These are phyloP conservation scores for Zoysia matrella DNA, from an alignment of 202 grass and related monocot genomes.

Conservation along the genomic window DNA sequence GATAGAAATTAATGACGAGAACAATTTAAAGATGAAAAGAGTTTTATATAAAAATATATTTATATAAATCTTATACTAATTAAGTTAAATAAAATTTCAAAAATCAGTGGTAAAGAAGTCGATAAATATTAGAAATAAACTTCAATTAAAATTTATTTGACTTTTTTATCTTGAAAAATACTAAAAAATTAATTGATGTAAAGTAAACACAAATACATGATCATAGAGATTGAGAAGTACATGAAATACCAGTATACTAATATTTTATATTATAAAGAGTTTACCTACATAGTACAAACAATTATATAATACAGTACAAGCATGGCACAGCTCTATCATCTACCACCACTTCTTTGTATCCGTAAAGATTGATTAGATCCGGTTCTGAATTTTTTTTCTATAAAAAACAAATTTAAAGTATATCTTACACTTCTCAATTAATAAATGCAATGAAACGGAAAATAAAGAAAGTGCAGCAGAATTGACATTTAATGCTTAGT, in stretches of 20 bases:
- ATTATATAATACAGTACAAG: not conserved
- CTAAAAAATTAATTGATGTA: not conserved
- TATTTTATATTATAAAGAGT: conserved; percentile 1
- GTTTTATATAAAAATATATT: no score
- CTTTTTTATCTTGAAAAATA: not conserved
- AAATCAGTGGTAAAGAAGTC: no score
- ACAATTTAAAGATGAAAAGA: no score
- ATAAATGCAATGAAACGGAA: conserved; percentile 11
- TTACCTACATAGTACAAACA: not conserved
- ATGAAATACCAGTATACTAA: not conserved
- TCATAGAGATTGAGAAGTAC: not conserved
- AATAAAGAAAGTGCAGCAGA: conserved; percentile 6
- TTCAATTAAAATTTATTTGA: no score
- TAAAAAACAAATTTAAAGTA: conserved; percentile 16
- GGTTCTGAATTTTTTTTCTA: not conserved
- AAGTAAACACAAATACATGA: conserved; percentile 8
- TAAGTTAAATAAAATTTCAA: no score
- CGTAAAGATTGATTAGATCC: conserved; percentile 14
- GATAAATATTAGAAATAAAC: no score
- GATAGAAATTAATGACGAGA: no score
- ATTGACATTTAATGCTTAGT: conserved; percentile 50
- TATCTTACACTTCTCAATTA: conserved; percentile 5
- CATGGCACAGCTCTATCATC: not conserved
- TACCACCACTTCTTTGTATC: not conserved
- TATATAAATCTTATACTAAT: no score